Evolutionary conservation across 352 stramenopile genomes (phyloP).

Genomic region (Pythium dissotocum): DNA sequence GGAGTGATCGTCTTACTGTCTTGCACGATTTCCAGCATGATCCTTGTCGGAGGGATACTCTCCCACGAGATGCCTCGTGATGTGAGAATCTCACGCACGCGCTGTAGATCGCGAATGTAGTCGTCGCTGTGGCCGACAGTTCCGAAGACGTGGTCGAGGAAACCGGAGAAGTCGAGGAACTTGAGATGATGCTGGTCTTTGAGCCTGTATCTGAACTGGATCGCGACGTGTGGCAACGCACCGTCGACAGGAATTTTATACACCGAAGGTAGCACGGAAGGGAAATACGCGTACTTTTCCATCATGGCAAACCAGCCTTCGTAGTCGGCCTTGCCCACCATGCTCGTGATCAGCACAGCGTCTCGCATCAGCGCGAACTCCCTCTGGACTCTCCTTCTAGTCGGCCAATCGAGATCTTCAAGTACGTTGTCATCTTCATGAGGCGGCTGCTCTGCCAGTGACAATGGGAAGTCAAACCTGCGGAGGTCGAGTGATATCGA

Average conservation of each 20-base stretch:
- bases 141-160: conserved; percentile 1
- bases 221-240: not conserved
- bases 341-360: conserved; percentile 6
- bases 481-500: not conserved
- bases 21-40: not conserved
- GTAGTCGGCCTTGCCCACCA: conserved; percentile 6
- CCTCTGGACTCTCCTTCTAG: not conserved
- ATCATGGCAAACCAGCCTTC: conserved; percentile 6
- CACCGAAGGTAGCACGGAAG: not conserved
- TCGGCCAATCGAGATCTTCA: not conserved
- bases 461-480: not conserved
- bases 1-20: not conserved
- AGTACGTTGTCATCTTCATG: not conserved
- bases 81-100: not conserved
- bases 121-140: not conserved
- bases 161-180: not conserved
- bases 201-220: conserved; percentile 1
- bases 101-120: not conserved
- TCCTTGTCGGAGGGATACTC: not conserved
- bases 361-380: conserved; percentile 15
- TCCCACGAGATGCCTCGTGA: conserved; percentile 1
- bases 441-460: too few species aligned
- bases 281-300: not conserved
- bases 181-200: not conserved
- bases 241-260: not conserved